Evolutionary conservation across 192 early-diverging fungal species (phyloP), one percentile per base, ranked within the genome.

Genomic region (Mortierella alpina): DNA sequence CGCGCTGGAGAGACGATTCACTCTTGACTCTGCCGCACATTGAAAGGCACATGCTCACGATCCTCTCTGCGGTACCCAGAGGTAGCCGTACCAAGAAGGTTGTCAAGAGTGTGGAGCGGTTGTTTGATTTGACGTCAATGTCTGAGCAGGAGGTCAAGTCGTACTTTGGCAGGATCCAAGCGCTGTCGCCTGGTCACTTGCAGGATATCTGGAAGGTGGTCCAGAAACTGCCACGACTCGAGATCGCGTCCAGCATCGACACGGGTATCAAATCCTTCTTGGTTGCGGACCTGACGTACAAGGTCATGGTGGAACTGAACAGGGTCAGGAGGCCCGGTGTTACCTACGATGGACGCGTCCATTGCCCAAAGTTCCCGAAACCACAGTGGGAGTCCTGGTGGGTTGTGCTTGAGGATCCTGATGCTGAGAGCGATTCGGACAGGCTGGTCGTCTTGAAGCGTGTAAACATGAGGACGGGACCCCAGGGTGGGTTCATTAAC

Each of bases 321-420:
- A 56, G 66, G 46, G 48, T 72, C 63, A 11, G 50, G 22, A 50
- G 50, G 42, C 68, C 63, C 8, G 20, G 56, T 22, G 59, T 79
- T 12, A 51, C 42, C 0, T 77, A 89, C 73, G 59, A 79, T 22
- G 90, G 90, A 3, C 89, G 89, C 18, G 90, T 96, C n/a, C 85
- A 93, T 67, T 88, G 94, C 18, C 95, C 96, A 18, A 77, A 86
- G 65, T 99, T 98, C 73, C 93, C 96, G 17, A 98, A 98, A 73
- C 84, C 90, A 8, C 96, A 98, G 77, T 93, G 92, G 78, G 97
- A 99, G 73, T 92, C 94, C 0, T 99, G 96, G 95, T 99, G 94
- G 94, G 68, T 95, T 6, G 86, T 97, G 9, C 81, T 98, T 9
- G 96, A 92, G 1, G 89, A 96, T 57, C 76, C 75, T 8, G 82